These are phyloP conservation scores for Flagelloscypha sp. DNA, from an alignment of 768 basidiomycete genomes.

Conservation along the genomic window DNA sequence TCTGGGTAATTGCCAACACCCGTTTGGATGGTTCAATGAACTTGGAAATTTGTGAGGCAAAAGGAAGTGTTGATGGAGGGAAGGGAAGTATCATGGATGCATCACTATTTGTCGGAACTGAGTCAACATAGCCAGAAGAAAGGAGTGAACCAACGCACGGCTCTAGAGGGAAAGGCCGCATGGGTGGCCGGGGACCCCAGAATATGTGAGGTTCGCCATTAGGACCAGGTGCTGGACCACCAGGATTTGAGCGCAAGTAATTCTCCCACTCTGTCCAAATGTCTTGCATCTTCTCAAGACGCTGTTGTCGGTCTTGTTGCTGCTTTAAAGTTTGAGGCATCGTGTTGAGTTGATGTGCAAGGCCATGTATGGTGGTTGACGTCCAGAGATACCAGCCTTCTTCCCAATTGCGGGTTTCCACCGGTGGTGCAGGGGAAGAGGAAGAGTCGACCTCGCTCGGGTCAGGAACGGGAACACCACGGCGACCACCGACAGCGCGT, in stretches of 20 bases:
- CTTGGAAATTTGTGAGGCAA: slow-evolving; percentile 43
- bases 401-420: slow-evolving; percentile 53
- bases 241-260: slow-evolving; percentile 19
- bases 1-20: slow-evolving; percentile 41
- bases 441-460: slow-evolving; percentile 7
- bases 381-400: slow-evolving; percentile 74
- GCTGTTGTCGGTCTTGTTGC: slow-evolving; percentile 35
- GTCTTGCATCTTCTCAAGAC: slow-evolving; percentile 31
- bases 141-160: slow-evolving; percentile 21
- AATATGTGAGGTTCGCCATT: slow-evolving; percentile 21
- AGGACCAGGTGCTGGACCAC: slow-evolving; percentile 14
- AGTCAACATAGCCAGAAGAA: background rate
- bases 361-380: slow-evolving; percentile 41
- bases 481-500: slow-evolving; percentile 34
- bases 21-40: slow-evolving; percentile 51
- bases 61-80: slow-evolving; percentile 46
- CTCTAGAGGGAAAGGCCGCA: slow-evolving; percentile 30
- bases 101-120: slow-evolving; percentile 1
- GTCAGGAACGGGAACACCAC: no score
- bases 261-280: slow-evolving; percentile 48
- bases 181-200: slow-evolving; percentile 34
- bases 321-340: slow-evolving; percentile 52
- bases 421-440: slow-evolving; percentile 12
- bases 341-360: slow-evolving; percentile 45
- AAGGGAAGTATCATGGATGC: slow-evolving; percentile 51